These are phyloP conservation scores for Plasmodium blacklocki DNA, from an alignment of 169 alveolate genomes.

Conservation along the genomic window DNA sequence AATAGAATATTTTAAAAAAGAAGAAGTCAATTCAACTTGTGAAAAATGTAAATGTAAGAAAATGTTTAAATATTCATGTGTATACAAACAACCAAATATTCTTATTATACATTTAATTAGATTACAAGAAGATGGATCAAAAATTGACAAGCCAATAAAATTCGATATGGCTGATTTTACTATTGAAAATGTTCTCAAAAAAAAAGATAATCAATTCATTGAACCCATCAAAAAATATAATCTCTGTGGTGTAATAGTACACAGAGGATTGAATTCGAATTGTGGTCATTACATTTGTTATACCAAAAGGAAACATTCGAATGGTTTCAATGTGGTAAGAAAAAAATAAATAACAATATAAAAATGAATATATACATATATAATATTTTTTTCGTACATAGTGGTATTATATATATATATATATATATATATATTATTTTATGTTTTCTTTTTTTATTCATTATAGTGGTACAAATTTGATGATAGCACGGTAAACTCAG, in stretches of 20 bases:
- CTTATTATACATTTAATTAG: conserved; percentile 62
- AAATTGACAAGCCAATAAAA: conserved; percentile 60
- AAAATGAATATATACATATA: background rate
- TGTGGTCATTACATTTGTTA: conserved; percentile 68
- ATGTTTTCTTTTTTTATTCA: background rate
- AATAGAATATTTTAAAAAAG: conserved; percentile 63
- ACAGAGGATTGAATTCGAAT: conserved; percentile 48
- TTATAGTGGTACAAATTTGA: conserved; percentile 69
- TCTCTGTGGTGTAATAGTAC: conserved; percentile 60
- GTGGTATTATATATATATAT: background rate
- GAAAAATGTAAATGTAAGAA: conserved; percentile 70
- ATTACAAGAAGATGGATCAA: conserved; percentile 51
- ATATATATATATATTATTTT: background rate
- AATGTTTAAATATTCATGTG: conserved; percentile 54
- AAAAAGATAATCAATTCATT: conserved; percentile 22
- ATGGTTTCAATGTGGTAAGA: conserved; percentile 51
- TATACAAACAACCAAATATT: conserved; percentile 58
- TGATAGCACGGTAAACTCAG: conserved; percentile 51
- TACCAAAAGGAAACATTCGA: conserved; percentile 60
- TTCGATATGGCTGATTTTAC: conserved; percentile 39
- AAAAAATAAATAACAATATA: background rate
- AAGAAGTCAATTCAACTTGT: conserved; percentile 73
- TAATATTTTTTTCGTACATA: background rate
- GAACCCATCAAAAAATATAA: conserved; percentile 48
- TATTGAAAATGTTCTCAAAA: conserved; percentile 48